These are phyloP conservation scores for Sarcocystis neurona DNA, from an alignment of 169 alveolate species.

Conservation along the genomic window DNA sequence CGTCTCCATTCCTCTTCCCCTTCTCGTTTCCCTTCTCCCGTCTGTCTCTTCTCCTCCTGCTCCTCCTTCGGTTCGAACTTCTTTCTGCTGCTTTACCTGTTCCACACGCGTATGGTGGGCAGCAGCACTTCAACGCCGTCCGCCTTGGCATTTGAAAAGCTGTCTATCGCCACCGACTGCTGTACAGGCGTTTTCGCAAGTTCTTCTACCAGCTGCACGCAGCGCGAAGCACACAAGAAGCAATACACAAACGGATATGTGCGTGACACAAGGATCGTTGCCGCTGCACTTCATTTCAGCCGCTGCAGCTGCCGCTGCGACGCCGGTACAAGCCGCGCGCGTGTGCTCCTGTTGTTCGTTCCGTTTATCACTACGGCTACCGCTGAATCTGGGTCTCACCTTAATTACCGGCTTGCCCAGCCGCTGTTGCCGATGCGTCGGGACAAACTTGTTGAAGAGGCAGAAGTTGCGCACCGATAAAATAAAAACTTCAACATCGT, in stretches of 20 bases:
- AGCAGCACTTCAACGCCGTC: constrained; percentile 62
- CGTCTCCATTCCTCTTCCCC: too few species aligned
- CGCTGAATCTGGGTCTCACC: too few species aligned
- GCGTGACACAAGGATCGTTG: too few species aligned
- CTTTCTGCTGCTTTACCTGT: not conserved
- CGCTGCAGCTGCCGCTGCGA: not conserved
- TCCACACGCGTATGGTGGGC: constrained; percentile 32
- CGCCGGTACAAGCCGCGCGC: not conserved
- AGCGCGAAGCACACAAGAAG: not conserved
- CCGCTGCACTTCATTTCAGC: too few species aligned
- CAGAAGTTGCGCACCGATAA: constrained; percentile 89
- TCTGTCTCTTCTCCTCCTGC: too few species aligned
- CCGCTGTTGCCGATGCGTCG: constrained; percentile 82
- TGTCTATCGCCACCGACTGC: constrained; percentile 32
- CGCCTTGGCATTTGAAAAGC: constrained; percentile 27
- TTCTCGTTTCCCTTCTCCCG: too few species aligned
- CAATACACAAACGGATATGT: not conserved
- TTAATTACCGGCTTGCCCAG: constrained; percentile 73
- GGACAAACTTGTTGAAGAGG: constrained; percentile 85
- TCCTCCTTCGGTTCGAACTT: not conserved
- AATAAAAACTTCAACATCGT: constrained; percentile 82
- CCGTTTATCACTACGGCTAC: too few species aligned
- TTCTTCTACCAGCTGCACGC: constrained; percentile 72
- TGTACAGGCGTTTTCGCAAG: not conserved
- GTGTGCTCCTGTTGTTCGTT: not conserved